These are phyloP conservation scores for Acacia melanoxylon DNA, from an alignment of 306 rosid species.

Conservation along the genomic window DNA sequence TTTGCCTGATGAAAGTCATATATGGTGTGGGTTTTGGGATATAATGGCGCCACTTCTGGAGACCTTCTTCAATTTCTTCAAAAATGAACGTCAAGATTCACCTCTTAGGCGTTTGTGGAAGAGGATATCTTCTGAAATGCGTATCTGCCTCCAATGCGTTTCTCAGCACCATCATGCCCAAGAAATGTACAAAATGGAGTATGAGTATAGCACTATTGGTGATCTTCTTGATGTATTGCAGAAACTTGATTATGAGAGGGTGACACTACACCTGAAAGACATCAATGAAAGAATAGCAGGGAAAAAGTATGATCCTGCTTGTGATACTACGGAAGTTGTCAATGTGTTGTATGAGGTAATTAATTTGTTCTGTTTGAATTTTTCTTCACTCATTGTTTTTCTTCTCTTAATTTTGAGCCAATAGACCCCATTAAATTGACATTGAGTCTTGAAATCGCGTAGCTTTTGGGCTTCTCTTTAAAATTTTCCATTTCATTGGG, in stretches of 20 bases:
- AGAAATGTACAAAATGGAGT: conserved; percentile 67
- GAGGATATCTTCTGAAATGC: conserved; percentile 76
- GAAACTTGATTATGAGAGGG: conserved; percentile 83
- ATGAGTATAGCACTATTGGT: conserved; percentile 72
- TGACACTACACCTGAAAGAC: conserved; percentile 59
- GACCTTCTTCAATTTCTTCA: conserved; percentile 87
- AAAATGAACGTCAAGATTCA: conserved; percentile 69
- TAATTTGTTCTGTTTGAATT: conserved; percentile 4
- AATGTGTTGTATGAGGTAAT: conserved; percentile 78
- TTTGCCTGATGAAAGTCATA: conserved; percentile 69
- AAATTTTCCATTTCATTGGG: conserved; percentile 16
- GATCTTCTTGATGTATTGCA: conserved; percentile 83
- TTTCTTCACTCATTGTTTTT: not conserved
- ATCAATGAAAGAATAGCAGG: conserved; percentile 59
- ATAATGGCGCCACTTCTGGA: conserved; percentile 92
- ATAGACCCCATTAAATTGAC: conserved; percentile 13
- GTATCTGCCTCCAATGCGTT: conserved; percentile 75
- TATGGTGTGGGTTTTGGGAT: conserved; percentile 93
- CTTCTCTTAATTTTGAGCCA: conserved; percentile 7
- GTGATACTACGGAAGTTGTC: conserved; percentile 76
- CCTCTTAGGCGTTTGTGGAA: conserved; percentile 84
- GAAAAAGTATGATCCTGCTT: conserved; percentile 58
- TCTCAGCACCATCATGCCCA: conserved; percentile 91
- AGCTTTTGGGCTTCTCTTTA: not conserved
- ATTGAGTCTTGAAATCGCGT: conserved; percentile 26